Evolutionary conservation across 768 basidiomycete genomes (phyloP).

Genomic region (Rhodotorula kratochvilovae): DNA sequence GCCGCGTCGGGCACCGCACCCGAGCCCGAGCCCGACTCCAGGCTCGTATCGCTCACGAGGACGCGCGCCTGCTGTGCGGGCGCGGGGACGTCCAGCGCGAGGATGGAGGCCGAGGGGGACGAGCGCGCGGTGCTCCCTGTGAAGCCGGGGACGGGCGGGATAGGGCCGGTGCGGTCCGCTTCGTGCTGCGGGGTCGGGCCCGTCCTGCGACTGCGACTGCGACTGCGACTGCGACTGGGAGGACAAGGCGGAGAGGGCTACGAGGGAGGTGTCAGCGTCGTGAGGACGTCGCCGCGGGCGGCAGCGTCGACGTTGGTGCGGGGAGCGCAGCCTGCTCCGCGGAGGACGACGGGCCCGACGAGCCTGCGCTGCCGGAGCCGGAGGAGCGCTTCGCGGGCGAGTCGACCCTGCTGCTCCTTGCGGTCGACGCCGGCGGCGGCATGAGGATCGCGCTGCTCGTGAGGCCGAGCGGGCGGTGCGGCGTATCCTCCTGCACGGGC

Average conservation of each 20-base stretch:
- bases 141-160: background rate
- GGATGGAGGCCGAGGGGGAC: background rate
- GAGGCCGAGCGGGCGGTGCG: background rate
- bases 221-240: background rate
- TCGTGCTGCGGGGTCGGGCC: background rate
- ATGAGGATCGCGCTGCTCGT: conserved; percentile 18
- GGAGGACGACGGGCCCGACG: too few species aligned
- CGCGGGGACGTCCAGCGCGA: background rate
- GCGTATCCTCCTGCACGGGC: background rate
- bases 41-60: too few species aligned
- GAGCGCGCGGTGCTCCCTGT: background rate
- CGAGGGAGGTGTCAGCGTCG: background rate
- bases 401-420: background rate
- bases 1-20: too few species aligned
- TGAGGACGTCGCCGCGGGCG: background rate
- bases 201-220: background rate
- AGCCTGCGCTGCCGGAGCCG: too few species aligned
- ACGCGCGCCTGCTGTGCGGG: background rate
- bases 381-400: background rate
- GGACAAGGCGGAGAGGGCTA: background rate
- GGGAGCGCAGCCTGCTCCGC: too few species aligned
- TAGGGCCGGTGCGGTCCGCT: background rate
- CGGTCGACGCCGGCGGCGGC: conserved; percentile 14
- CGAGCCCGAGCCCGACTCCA: too few species aligned
- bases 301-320: too few species aligned